Evolutionary conservation across 768 basidiomycete species (phyloP).

Genomic region (Phaeolepiota aurea): DNA sequence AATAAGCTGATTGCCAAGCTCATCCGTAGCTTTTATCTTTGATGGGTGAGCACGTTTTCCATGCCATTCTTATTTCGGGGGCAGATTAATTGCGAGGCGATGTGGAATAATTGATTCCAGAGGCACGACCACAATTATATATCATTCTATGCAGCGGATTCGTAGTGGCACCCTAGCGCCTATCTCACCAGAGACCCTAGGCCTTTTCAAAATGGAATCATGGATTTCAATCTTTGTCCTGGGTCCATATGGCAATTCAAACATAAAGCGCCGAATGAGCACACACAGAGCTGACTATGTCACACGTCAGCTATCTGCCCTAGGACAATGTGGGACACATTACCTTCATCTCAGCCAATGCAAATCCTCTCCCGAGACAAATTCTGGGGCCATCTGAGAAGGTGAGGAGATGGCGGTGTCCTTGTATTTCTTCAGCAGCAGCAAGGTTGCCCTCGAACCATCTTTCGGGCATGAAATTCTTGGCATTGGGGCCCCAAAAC

Average conservation of each 20-base stretch:
- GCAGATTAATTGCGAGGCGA: too few species aligned
- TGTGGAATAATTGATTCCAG: too few species aligned
- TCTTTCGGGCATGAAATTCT: constrained; percentile 53
- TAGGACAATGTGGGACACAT: constrained; percentile 3
- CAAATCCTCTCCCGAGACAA: constrained; percentile 42
- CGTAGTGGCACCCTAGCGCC: constrained; percentile 2
- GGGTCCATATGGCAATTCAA: constrained; percentile 18
- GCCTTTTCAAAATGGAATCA: constrained; percentile 7
- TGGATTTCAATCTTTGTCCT: constrained; percentile 14
- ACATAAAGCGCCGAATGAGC: constrained; percentile 18
- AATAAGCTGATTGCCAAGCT: too few species aligned
- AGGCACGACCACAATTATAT: too few species aligned
- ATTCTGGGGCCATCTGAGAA: constrained; percentile 45
- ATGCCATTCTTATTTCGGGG: too few species aligned
- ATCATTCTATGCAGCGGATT: constrained; percentile 2
- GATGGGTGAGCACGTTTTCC: too few species aligned
- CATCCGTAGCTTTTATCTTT: too few species aligned
- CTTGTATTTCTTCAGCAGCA: constrained; percentile 32
- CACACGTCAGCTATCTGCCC: too few species aligned
- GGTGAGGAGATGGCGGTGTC: constrained; percentile 40
- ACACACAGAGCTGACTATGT: constrained; percentile 16
- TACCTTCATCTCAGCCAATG: constrained; percentile 36
- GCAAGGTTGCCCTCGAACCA: constrained; percentile 38
- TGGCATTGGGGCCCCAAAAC: constrained; percentile 56
- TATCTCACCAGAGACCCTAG: constrained; percentile 9